Base-by-base conservation (phyloP, 805 yeast genomes). In the Metschnikowia lachancei region DNA sequence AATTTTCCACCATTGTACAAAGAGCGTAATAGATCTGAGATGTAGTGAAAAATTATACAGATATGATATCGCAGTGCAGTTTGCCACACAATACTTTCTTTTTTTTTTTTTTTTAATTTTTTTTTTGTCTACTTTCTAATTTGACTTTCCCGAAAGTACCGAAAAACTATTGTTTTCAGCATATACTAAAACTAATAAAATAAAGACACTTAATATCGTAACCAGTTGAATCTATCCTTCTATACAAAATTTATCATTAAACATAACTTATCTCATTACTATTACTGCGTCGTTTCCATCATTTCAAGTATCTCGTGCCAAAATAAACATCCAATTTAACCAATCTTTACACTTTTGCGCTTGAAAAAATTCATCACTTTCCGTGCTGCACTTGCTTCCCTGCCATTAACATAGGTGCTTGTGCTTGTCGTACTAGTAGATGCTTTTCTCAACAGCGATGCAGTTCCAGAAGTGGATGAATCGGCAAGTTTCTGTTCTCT, bases 371-470 rank as follows among this genome's bases (percentile, higher is more conserved):
- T 51, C 59, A 55, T 55, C 41, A 55, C 59, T 22, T 53, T 55
- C 29, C 82, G 80, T 4, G 94, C 89, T 2, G 94, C 84, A 39
- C 90, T 82, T 17, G 82, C 80, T 54, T 82, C 87, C 54, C 77
- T 80, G 51, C 70, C 64, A 52, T 57, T 59, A 46, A 53, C 64
- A 55, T 65, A 55, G 40, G 69, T 49, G 31, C 55, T 41, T 36
- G 52, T 48, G 41, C 50, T 50, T 13, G 64, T 56, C 26, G 53
- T 39, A 36, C 44, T 43, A 16, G 43, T 30, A 14, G 52, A 45
- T n/a, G 41, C 39, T 18, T 46, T 46, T 8, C 45, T 28, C 5
- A 45, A 16, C 45, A 37, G 50, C 19, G 34, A 28, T 19, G 7
- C 33, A 9, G 31, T 31, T 14, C 65, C 57, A 10, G 74, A 63